Evolutionary conservation across 805 yeast genomes (phyloP).

Genomic region (Starmerella sp.): DNA sequence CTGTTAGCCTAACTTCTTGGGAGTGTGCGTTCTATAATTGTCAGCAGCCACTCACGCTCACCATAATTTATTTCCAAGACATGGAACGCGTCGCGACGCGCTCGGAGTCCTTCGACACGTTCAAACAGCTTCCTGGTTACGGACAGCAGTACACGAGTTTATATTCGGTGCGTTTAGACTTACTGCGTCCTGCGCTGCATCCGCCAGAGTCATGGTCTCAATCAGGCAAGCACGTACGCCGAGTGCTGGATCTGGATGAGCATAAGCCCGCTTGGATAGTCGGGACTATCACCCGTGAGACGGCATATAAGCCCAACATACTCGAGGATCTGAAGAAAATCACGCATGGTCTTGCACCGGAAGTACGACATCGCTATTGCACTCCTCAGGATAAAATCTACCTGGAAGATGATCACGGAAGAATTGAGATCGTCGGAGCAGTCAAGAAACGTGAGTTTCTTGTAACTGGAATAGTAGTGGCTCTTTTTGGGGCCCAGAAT

Average conservation of each 20-base stretch:
- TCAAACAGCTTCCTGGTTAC: slow-evolving; percentile 8
- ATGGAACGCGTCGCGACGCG: slow-evolving; percentile 12
- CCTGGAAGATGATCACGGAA: slow-evolving; percentile 88
- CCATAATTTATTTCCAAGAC: neutral
- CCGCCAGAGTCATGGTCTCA: slow-evolving; percentile 43
- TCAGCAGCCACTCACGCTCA: neutral
- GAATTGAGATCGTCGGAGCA: slow-evolving; percentile 60
- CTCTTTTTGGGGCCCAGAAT: slow-evolving; percentile 74
- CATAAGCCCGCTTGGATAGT: slow-evolving; percentile 65
- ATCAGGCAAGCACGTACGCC: slow-evolving; percentile 39
- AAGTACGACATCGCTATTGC: slow-evolving; percentile 28
- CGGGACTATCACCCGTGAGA: slow-evolving; percentile 77
- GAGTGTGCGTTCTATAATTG: neutral
- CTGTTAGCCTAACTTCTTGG: neutral
- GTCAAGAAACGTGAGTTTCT: slow-evolving; percentile 28
- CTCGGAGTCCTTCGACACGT: slow-evolving; percentile 17
- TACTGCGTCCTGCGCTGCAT: slow-evolving; percentile 38
- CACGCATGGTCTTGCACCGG: slow-evolving; percentile 21
- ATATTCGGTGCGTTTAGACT: slow-evolving; percentile 42
- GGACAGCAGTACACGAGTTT: slow-evolving; percentile 45
- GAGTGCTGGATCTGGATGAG: slow-evolving; percentile 51
- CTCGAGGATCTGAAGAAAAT: slow-evolving; percentile 57
- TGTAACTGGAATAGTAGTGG: slow-evolving; percentile 85
- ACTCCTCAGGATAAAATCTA: slow-evolving; percentile 43
- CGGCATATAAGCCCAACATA: slow-evolving; percentile 76